Percentiles rank a stretch among this genome's conserved stretches.
These are phyloP conservation scores for Phascolomyces articulosus DNA, from an alignment of 371 early-diverging fungal species.

Conservation along the genomic window DNA sequence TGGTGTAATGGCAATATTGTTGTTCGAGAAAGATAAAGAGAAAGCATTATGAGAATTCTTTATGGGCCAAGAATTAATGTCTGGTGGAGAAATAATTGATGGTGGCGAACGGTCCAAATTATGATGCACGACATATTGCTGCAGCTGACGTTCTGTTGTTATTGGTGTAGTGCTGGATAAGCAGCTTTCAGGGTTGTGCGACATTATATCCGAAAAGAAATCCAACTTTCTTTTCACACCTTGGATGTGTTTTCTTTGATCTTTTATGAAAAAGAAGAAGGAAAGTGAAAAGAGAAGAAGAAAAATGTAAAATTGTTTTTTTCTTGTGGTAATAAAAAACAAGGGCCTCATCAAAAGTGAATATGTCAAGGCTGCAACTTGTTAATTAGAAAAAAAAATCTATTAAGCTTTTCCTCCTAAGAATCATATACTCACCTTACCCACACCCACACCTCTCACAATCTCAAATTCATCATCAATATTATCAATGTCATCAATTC, in stretches of 20 bases:
- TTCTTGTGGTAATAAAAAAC: not conserved
- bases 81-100: not conserved
- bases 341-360: not conserved
- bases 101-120: slow-evolving; percentile 19
- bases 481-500: too few relatives aligned
- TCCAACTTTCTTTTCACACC: too few relatives aligned
- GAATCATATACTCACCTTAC: too few relatives aligned
- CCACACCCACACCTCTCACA: too few relatives aligned
- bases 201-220: not conserved
- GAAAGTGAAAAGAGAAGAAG: not conserved
- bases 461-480: too few relatives aligned
- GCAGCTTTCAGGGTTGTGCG: slow-evolving; percentile 7
- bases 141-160: slow-evolving; percentile 1
- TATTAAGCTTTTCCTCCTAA: slow-evolving; percentile 16
- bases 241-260: too few relatives aligned
- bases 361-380: not conserved
- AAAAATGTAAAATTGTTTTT: not conserved
- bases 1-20: not conserved
- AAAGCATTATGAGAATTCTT: not conserved
- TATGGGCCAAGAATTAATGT: slow-evolving; percentile 13
- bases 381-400: not conserved
- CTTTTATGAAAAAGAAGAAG: not conserved
- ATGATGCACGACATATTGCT: slow-evolving; percentile 22
- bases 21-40: slow-evolving; percentile 12
- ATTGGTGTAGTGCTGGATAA: not conserved